Percentiles rank a stretch among this genome's conserved stretches.
Conservation (phyloP, 2,329 filamentous ascomycete species). For the Fusarium sp. region DNA sequence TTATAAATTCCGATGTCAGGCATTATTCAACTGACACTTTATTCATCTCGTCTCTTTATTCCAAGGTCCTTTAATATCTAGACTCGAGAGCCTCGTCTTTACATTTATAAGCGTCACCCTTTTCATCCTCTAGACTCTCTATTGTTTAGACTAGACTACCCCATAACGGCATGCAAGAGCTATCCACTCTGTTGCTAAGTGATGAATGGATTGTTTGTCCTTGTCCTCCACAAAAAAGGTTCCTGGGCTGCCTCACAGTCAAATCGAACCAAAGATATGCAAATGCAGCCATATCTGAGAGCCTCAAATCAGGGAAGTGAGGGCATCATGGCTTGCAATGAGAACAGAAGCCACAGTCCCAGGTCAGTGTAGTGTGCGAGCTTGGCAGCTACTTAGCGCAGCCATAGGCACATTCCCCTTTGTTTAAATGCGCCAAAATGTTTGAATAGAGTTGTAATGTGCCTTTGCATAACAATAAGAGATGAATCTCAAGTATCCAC, state of each 20-base stretch:
- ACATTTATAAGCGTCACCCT: constrained; percentile 5
- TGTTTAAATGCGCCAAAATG: constrained; percentile 4
- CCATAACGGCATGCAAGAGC: not conserved
- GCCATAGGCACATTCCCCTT: constrained; percentile 9
- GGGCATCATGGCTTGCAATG: constrained; percentile 12
- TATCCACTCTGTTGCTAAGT: constrained; percentile 9
- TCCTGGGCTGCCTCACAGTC: constrained; percentile 10
- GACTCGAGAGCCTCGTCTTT: not conserved
- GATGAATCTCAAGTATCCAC: not conserved
- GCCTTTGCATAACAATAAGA: not conserved
- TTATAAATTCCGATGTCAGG: constrained; percentile 20
- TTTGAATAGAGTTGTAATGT: not conserved
- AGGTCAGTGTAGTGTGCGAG: not conserved
- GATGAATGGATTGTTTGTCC: not conserved
- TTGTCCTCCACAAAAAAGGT: constrained; percentile 19
- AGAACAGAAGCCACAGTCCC: not conserved
- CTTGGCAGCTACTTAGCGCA: constrained; percentile 8
- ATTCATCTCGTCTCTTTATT: constrained; percentile 1
- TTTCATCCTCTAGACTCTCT: not conserved
- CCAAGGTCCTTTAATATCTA: not conserved
- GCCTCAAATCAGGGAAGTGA: constrained; percentile 16
- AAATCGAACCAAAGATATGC: constrained; percentile 10
- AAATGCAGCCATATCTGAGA: constrained; percentile 3
- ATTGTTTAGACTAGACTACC: not conserved
- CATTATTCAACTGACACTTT: not conserved